Evolutionary conservation across 768 basidiomycete species (phyloP), one percentile per base, ranked within the genome.

Genomic region (Pholiota microspora): DNA sequence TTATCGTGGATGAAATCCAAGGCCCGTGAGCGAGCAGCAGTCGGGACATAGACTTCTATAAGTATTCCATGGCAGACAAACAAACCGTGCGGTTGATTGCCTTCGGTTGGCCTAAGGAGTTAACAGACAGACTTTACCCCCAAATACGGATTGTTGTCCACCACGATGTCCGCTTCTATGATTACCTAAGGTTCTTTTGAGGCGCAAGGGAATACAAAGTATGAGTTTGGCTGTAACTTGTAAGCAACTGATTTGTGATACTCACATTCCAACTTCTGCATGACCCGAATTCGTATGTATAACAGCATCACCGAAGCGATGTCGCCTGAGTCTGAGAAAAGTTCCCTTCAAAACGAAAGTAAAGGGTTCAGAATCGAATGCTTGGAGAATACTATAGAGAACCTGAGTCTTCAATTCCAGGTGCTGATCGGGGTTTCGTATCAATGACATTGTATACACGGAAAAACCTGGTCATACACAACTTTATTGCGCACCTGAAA

Each of bases 111-210:
- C n/a, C 7, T 23, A 23, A 31, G 46, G 46, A 50, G 58, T 25
- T 51, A 34, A 34, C 18, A 34, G 44, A 16, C 13, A 25, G 16
- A 29, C 15, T 18, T 18, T n/a, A 29, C 10, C 5, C 35, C 48
- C 48, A 36, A 49, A 49, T 35, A 49, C 12, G 48, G 48, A 49
- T 15, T 25, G 13, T 24, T 36, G 23, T 21, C 10, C 48, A 49
- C 48, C 48, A 49, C 48, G 48, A 28, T 24, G 31, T 35, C 31
- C 31, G 48, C 21, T 49, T 49, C 48, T 35, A 23, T 23, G 48
- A 49, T 49, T 35, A 49, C 48, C 48, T 49, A 35, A 49, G 15
- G 18, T 2, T 24, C 13, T 34, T 6, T 21, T 49, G 48, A 34
- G 48, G 24, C 29, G 31, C 48, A 34, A 49, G 48, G 48, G 48